Evolutionary conservation across 2,329 filamentous ascomycete species (phyloP), one percentile per base, ranked within the genome.

Genomic region (Trichoderma lentiforme): DNA sequence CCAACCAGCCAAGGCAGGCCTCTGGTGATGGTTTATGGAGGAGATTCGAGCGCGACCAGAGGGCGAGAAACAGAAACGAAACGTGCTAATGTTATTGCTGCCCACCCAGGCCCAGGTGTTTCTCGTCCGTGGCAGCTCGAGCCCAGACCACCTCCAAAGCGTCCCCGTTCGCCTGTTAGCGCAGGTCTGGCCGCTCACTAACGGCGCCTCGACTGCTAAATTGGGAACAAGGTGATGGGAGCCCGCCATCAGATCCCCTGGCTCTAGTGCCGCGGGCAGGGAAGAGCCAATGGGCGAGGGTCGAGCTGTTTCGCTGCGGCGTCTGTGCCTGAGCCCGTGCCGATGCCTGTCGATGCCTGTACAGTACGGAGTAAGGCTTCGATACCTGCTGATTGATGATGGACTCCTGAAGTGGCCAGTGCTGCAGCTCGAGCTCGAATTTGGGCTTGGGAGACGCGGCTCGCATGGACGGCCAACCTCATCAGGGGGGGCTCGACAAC

Each of bases 181-280:
- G 68, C 58, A 63, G 65, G 65, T 57, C 57, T 72, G 63, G 71
- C 71, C 71, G 65, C 65, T 62, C 70, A 58, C 71, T 72, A 72
- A 72, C 36, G 71, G 65, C 71, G 65, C 43, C 70, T 72, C 65
- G 64, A 70, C 71, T 72, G 71, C 71, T 72, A 72, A 72, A 72
- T 72, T 72, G 60, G 71, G 71, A 72, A 72, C 65, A 56, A 51
- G n/a, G 43, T 43, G 61, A 71, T 71, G 70, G 53, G 62, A 71
- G 56, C 47, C 70, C 51, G 56, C 70, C 60, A 64, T 61, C 70
- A 39, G 9, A 30, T 53, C 70, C 70, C 70, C 61, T 58, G 51
- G 60, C 26, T 56, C 28, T 53, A 53, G 60, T 18, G 68, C 60
- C 28, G 69, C 61, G 39, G 57, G 69, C 69, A 71, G 70, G 63